Conservation (phyloP, 306 rosid species). For the Vigna angularis region DNA sequence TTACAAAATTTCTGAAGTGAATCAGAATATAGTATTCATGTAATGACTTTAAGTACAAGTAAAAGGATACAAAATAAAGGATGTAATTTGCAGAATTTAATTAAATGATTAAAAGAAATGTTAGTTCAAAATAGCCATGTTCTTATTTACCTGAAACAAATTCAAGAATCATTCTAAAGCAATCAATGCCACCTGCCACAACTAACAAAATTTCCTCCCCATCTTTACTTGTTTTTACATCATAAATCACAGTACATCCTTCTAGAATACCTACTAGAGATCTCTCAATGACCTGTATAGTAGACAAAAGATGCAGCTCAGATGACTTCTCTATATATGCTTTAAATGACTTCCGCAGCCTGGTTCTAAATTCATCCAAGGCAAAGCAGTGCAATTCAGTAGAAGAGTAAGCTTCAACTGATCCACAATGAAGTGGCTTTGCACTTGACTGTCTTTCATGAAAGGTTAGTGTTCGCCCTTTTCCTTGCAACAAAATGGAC, state of each 20-base stretch:
- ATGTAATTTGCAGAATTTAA: slow-evolving; percentile 34
- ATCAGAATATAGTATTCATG: slow-evolving; percentile 17
- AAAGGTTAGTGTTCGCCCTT: slow-evolving; percentile 72
- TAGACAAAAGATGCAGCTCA: slow-evolving; percentile 76
- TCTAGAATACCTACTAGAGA: slow-evolving; percentile 78
- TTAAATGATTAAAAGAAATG: slow-evolving; percentile 22
- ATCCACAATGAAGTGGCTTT: slow-evolving; percentile 58
- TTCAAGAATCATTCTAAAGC: slow-evolving; percentile 84
- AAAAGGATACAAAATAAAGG: slow-evolving; percentile 12
- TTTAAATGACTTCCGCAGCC: slow-evolving; percentile 50
- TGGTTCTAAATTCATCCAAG: slow-evolving; percentile 72
- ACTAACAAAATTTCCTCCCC: slow-evolving; percentile 73
- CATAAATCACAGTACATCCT: slow-evolving; percentile 60
- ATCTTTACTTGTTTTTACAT: slow-evolving; percentile 60
- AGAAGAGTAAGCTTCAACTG: slow-evolving; percentile 60
- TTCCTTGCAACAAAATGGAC: slow-evolving; percentile 82
- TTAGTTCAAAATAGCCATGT: slow-evolving; percentile 29
- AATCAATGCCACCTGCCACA: slow-evolving; percentile 86
- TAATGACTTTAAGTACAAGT: background rate
- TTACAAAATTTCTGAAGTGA: slow-evolving; percentile 15
- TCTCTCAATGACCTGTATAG: slow-evolving; percentile 79
- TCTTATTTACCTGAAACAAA: slow-evolving; percentile 76
- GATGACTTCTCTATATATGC: slow-evolving; percentile 69
- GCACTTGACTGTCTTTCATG: slow-evolving; percentile 64
- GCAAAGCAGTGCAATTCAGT: slow-evolving; percentile 46